phyloP scores from a whole-genome alignment of 176 grass and related monocot genomes.

The Coix lacrymajobi region DNA sequence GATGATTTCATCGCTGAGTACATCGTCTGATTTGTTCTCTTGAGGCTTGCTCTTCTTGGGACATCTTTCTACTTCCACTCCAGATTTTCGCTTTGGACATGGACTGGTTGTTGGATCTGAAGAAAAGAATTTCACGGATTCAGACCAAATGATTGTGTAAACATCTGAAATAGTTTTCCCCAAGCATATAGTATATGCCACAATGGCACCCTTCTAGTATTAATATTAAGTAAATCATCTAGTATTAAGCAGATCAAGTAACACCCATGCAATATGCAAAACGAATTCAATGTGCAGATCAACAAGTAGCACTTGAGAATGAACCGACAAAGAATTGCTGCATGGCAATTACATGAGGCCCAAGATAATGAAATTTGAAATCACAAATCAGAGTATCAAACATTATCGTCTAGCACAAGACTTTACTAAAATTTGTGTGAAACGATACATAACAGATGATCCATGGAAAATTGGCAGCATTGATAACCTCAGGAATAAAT shows the following conservation, averaged over 20 bases:
- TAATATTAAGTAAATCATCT: background rate
- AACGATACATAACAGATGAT: background rate
- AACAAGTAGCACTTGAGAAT: background rate
- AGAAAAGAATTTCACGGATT: background rate
- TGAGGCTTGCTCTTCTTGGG: constrained; percentile 39
- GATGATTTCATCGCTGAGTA: constrained; percentile 36
- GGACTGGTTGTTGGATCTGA: background rate
- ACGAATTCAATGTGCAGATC: background rate
- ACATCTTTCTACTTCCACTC: background rate
- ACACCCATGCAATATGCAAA: background rate
- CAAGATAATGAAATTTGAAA: background rate
- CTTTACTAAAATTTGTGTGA: background rate
- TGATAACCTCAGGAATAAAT: background rate
- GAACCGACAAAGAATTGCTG: background rate
- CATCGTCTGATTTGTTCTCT: constrained; percentile 2
- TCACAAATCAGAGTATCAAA: background rate
- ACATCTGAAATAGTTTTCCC: background rate
- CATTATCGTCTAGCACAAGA: background rate
- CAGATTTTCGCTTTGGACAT: constrained; percentile 24
- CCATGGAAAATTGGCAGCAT: no score
- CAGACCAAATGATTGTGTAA: background rate
- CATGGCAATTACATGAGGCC: background rate
- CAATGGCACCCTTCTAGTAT: background rate
- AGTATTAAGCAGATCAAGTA: background rate
- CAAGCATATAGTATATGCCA: background rate